Conservation (phyloP, 257 asterid genomes). For the Linaria vulgaris region DNA sequence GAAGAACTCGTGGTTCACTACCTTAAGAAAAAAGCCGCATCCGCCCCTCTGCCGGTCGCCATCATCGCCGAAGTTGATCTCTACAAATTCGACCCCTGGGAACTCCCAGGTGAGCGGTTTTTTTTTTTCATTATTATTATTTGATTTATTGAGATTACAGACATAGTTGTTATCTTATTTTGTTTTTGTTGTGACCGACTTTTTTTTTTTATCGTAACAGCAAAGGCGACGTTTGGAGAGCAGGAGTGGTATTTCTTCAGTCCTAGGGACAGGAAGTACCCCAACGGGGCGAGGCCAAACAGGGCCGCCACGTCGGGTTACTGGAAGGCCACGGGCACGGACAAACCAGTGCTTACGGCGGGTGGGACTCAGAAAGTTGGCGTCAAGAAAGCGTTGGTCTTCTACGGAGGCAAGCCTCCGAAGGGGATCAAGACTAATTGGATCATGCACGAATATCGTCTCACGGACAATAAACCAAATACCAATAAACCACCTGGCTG, state of each 20-base stretch:
- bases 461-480: constrained; percentile 44
- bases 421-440: constrained; percentile 56
- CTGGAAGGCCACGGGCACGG: constrained; percentile 65
- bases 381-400: constrained; percentile 53
- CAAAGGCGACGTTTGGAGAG: constrained; percentile 56
- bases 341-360: constrained; percentile 51
- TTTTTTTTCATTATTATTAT: not conserved
- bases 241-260: constrained; percentile 67
- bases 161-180: not conserved
- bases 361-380: constrained; percentile 61
- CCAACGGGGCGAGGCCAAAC: constrained; percentile 57
- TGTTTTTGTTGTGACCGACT: not conserved
- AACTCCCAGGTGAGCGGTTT: constrained; percentile 44
- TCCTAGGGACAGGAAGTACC: constrained; percentile 57
- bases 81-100: constrained; percentile 66
- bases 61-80: constrained; percentile 66
- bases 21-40: constrained; percentile 53
- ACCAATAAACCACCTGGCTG: constrained; percentile 45
- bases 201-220: constrained; percentile 18
- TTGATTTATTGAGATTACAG: too few relatives aligned
- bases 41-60: constrained; percentile 51
- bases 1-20: constrained; percentile 67
- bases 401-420: constrained; percentile 58
- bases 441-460: constrained; percentile 65
- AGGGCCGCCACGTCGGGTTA: constrained; percentile 60